Conservation (phyloP, 352 stramenopile genomes). For the Phytophthora pisi region DNA sequence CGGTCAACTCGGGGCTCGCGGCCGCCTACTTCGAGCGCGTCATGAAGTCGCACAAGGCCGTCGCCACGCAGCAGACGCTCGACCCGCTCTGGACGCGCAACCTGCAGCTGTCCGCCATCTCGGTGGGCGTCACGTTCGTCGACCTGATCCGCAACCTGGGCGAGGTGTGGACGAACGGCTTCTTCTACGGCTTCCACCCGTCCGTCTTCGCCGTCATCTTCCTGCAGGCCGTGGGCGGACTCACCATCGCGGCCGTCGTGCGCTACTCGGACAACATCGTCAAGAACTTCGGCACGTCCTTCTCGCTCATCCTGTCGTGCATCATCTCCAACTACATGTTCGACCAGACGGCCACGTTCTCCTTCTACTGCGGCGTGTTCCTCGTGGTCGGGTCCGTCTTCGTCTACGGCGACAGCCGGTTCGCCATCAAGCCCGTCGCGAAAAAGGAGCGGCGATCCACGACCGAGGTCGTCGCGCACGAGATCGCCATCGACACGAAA, state of each 20-base stretch:
- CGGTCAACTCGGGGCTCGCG: constrained; percentile 87
- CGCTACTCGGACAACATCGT: constrained; percentile 91
- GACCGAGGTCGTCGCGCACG: constrained; percentile 41
- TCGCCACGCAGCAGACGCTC: constrained; percentile 74
- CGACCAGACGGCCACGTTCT: constrained; percentile 63
- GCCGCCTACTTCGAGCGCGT: constrained; percentile 89
- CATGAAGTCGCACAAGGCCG: constrained; percentile 86
- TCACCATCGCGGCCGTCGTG: constrained; percentile 87
- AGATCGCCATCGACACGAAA: constrained; percentile 68
- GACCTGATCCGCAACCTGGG: constrained; percentile 72
- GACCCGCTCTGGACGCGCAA: constrained; percentile 89
- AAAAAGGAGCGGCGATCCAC: constrained; percentile 41
- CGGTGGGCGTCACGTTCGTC: constrained; percentile 70
- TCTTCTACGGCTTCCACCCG: constrained; percentile 85
- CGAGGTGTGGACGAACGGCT: constrained; percentile 66
- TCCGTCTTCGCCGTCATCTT: constrained; percentile 81
- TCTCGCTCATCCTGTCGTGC: constrained; percentile 88
- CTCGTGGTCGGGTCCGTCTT: constrained; percentile 85
- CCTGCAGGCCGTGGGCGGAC: constrained; percentile 80
- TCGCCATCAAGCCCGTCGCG: constrained; percentile 52
- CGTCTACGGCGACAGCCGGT: constrained; percentile 86
- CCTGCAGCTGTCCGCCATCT: constrained; percentile 85
- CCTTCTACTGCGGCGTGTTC: constrained; percentile 81
- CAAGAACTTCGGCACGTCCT: constrained; percentile 91
- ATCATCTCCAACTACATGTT: constrained; percentile 92